phyloP scores from a whole-genome alignment of 2,329 filamentous ascomycete species.

The Chaetomium sp. region DNA sequence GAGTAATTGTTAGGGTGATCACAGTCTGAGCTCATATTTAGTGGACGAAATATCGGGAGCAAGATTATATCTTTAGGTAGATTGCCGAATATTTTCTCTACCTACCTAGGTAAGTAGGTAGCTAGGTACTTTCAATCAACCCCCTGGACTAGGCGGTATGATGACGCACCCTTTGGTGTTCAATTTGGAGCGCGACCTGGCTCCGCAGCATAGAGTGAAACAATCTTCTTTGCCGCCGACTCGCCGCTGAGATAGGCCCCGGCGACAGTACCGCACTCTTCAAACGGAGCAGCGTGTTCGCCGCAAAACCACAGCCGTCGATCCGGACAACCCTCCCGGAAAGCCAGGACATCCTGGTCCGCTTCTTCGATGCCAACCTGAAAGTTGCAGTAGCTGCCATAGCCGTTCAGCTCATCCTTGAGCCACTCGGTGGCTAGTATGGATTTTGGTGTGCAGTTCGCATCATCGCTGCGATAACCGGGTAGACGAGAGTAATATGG shows the following conservation, averaged over 20 bases:
- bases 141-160: too few species aligned
- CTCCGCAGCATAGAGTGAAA: neutral
- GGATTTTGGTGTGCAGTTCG: slow-evolving; percentile 54
- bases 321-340: neutral
- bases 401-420: slow-evolving; percentile 4
- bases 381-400: neutral
- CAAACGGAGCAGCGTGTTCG: slow-evolving; percentile 1
- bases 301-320: slow-evolving; percentile 3
- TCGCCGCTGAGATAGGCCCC: slow-evolving; percentile 68
- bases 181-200: neutral
- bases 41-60: too few species aligned
- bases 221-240: slow-evolving; percentile 24
- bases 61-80: too few species aligned
- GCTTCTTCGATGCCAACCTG: neutral
- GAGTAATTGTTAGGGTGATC: too few species aligned
- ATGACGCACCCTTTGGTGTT: too few species aligned
- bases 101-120: too few species aligned
- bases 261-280: slow-evolving; percentile 59
- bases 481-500: slow-evolving; percentile 68
- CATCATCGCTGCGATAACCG: slow-evolving; percentile 49
- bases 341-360: neutral
- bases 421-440: slow-evolving; percentile 56
- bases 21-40: too few species aligned
- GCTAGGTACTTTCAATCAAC: too few species aligned
- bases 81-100: too few species aligned